Conservation (phyloP, 2,329 filamentous ascomycete species). For the Phaeosphaeria sp. region DNA sequence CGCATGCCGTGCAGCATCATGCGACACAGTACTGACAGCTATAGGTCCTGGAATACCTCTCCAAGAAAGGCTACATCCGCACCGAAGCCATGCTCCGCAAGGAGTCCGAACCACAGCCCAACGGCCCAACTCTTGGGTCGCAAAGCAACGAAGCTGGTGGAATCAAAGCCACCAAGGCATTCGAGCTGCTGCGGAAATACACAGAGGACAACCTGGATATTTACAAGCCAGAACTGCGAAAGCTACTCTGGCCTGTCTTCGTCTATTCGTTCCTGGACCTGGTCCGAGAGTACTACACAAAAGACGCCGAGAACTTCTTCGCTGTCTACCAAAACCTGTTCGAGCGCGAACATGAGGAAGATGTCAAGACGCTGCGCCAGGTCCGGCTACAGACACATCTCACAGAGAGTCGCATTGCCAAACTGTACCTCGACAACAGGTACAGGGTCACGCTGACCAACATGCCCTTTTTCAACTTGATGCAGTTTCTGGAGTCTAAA, state of each 20-base stretch:
- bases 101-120: slow-evolving; percentile 85
- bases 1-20: background rate
- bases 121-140: slow-evolving; percentile 75
- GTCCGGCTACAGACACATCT: slow-evolving; percentile 81
- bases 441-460: slow-evolving; percentile 91
- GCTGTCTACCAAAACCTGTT: slow-evolving; percentile 72
- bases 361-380: slow-evolving; percentile 75
- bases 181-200: slow-evolving; percentile 76
- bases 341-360: slow-evolving; percentile 78
- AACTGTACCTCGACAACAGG: slow-evolving; percentile 83
- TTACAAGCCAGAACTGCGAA: slow-evolving; percentile 87
- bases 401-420: slow-evolving; percentile 75
- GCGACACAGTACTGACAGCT: slow-evolving; percentile 8
- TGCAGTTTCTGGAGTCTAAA: slow-evolving; percentile 90
- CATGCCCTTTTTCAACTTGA: slow-evolving; percentile 79
- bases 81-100: slow-evolving; percentile 92
- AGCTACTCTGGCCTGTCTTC: slow-evolving; percentile 91
- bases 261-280: slow-evolving; percentile 91
- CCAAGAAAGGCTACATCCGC: slow-evolving; percentile 91
- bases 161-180: slow-evolving; percentile 79
- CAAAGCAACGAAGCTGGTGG: slow-evolving; percentile 72
- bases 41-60: slow-evolving; percentile 89
- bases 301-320: slow-evolving; percentile 78
- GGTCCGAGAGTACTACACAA: slow-evolving; percentile 71
- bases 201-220: slow-evolving; percentile 91